Evolutionary conservation across 495 filamentous ascomycete species (phyloP).

Genomic region (Baudoinia panamericana): DNA sequence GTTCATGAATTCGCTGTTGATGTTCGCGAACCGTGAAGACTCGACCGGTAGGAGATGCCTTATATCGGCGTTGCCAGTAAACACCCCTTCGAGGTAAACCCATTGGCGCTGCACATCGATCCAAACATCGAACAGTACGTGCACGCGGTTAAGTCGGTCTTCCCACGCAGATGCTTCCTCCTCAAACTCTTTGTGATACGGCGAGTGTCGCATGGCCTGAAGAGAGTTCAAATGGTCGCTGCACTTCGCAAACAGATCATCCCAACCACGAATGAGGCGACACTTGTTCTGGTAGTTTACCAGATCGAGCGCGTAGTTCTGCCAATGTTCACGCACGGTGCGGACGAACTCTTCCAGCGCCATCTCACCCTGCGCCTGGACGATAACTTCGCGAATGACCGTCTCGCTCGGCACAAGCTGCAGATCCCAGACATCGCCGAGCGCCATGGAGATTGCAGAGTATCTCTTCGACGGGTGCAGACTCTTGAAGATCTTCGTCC

Average conservation of each 20-base stretch:
- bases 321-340: slow-evolving; percentile 93
- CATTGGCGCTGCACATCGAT: slow-evolving; percentile 99
- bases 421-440: slow-evolving; percentile 96
- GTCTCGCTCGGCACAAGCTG: slow-evolving; percentile 75
- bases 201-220: slow-evolving; percentile 97
- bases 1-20: slow-evolving; percentile 93
- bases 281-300: slow-evolving; percentile 97
- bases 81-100: slow-evolving; percentile 98
- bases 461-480: slow-evolving; percentile 83
- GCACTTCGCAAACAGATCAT: slow-evolving; percentile 95
- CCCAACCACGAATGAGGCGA: slow-evolving; percentile 92
- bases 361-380: slow-evolving; percentile 96
- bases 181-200: slow-evolving; percentile 97
- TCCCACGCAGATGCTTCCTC: slow-evolving; percentile 95
- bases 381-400: slow-evolving; percentile 79
- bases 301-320: slow-evolving; percentile 82
- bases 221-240: slow-evolving; percentile 95
- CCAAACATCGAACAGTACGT: slow-evolving; percentile 97
- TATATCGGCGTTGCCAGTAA: slow-evolving; percentile 96
- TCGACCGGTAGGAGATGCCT: slow-evolving; percentile 95
- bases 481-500: slow-evolving; percentile 92
- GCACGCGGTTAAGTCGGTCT: slow-evolving; percentile 92
- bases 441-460: slow-evolving; percentile 79
- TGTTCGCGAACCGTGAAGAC: slow-evolving; percentile 92
- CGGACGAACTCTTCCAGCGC: slow-evolving; percentile 94